Evolutionary conservation across 257 asterid species (phyloP), one percentile per base, ranked within the genome.

Genomic region (Marsdenia floribunda): DNA sequence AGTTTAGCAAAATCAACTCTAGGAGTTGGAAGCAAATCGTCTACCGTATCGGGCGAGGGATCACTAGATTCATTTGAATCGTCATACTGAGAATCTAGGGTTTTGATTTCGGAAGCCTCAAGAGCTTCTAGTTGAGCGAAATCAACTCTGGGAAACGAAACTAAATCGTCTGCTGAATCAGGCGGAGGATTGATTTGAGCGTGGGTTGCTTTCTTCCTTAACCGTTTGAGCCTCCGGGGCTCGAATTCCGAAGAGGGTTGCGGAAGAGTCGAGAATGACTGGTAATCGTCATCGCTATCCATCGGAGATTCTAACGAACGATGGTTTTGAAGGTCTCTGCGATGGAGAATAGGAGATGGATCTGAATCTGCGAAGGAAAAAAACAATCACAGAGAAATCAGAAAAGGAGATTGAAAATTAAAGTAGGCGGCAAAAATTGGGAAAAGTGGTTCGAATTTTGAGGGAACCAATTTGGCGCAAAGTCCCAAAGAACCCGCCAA

Each of bases 221-320:
- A 78, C 54, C 97, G 97, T 84, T 90, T 92, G 74, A 94, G 89
- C 76, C 87, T 85, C 72, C 83, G 95, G 19, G 38, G 54, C 40
- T 77, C 85, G 77, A 77, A 69, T 42, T 77, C 83, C 81, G 86
- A 91, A 38, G 89, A 80, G 6, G 79, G 81, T 69, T 74, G 83
- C 53, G 70, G 75, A 13, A 74, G 81, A 9, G 80, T 86, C 18
- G 87, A 79, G 26, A 83, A 75, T 0, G 89, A 78, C 85, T 73
- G 85, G 71, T 70, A 86, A 68, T 88, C 96, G 73, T 91, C 98
- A 67, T 90, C 91, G 83, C 87, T 90, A n/a, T 89, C 96, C 98
- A 93, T 93, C 70, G 75, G 52, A 16, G 10, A 49, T 53, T 52
- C 11, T 46, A 37, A 63, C 33, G 77, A 58, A 46, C n/a, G n/a